Evolutionary conservation across 108 stramenopile genomes (phyloP).

Genomic region (Fragilariopsis cylindrus): DNA sequence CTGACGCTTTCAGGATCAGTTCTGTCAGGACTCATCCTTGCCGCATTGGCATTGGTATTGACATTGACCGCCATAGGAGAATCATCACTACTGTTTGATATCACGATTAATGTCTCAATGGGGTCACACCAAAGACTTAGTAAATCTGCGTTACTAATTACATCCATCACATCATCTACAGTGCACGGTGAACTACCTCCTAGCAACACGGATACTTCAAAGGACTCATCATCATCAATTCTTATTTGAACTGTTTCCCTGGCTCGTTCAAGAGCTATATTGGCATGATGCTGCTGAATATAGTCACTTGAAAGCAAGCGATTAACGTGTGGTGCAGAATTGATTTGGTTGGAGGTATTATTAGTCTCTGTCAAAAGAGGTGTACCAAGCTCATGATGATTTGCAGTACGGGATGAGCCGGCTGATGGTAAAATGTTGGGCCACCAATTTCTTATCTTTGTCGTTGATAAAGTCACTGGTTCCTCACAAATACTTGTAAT

Average conservation of each 20-base stretch:
- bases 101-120: slow-evolving; percentile 56
- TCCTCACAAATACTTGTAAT: neutral
- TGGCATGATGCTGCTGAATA: neutral
- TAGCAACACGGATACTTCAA: slow-evolving; percentile 35
- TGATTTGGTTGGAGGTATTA: neutral
- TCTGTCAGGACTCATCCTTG: too few relatives aligned
- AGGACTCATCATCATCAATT: slow-evolving; percentile 29
- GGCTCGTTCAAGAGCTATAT: slow-evolving; percentile 17
- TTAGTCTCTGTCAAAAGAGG: slow-evolving; percentile 3
- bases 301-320: slow-evolving; percentile 9
- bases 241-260: slow-evolving; percentile 7
- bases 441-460: slow-evolving; percentile 8
- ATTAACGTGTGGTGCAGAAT: neutral
- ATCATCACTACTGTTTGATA: slow-evolving; percentile 46
- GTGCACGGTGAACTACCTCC: slow-evolving; percentile 4
- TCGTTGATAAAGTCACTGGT: neutral
- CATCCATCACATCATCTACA: slow-evolving; percentile 50
- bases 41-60: too few relatives aligned
- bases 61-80: neutral
- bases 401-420: neutral
- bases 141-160: slow-evolving; percentile 59
- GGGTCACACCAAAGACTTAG: slow-evolving; percentile 75
- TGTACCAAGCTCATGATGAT: neutral
- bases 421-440: neutral
- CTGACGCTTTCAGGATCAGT: slow-evolving; percentile 10